phyloP scores from a whole-genome alignment of 1,284 basidiomycete genomes.

The Pascua guehoae region DNA sequence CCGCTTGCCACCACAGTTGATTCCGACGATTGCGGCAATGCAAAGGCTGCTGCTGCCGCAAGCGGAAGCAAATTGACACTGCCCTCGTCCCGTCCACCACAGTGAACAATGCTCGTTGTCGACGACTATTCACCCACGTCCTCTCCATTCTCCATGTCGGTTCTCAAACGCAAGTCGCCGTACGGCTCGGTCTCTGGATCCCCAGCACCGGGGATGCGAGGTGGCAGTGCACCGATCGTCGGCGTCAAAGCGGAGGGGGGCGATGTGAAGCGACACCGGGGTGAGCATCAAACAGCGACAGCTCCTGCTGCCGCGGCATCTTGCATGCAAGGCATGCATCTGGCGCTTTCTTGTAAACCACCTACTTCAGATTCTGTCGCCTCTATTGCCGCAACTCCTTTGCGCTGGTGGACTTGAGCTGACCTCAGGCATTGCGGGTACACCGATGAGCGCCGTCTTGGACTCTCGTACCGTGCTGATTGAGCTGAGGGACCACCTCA shows the following conservation, averaged over 20 bases:
- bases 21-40: too few species aligned
- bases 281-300: constrained; percentile 4
- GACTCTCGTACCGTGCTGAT: constrained; percentile 34
- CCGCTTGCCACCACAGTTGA: too few species aligned
- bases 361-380: not conserved
- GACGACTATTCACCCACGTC: too few species aligned
- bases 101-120: too few species aligned
- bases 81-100: too few species aligned
- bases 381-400: not conserved
- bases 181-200: constrained; percentile 13
- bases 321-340: not conserved
- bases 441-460: constrained; percentile 7
- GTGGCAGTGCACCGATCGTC: constrained; percentile 1
- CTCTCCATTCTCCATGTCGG: constrained; percentile 5
- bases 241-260: constrained; percentile 11
- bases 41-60: too few species aligned
- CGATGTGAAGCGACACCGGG: constrained; percentile 17
- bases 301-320: too few species aligned
- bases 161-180: constrained; percentile 22
- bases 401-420: not conserved
- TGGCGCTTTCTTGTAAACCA: not conserved
- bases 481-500: constrained; percentile 30
- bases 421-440: constrained; percentile 7
- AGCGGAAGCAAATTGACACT: too few species aligned
- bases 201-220: constrained; percentile 10